These are phyloP conservation scores for Heterobasidion occidentale DNA, from an alignment of 1,284 basidiomycete species.

Conservation along the genomic window DNA sequence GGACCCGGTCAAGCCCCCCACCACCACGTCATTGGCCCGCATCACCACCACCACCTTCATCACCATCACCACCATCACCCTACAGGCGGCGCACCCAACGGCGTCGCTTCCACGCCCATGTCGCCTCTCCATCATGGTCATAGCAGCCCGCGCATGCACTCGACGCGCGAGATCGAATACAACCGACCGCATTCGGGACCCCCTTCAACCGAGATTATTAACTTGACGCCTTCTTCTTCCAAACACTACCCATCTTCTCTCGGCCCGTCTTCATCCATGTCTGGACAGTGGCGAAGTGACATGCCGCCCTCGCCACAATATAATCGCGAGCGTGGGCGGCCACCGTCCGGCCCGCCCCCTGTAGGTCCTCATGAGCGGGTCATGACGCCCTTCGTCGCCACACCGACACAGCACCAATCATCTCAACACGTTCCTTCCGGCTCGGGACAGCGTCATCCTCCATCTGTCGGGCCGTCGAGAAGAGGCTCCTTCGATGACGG, in stretches of 20 bases:
- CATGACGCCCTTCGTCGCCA: slow-evolving; percentile 41
- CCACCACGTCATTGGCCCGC: slow-evolving; percentile 36
- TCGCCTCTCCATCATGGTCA: slow-evolving; percentile 9
- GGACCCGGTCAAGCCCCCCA: slow-evolving; percentile 23
- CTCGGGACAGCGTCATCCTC: slow-evolving; percentile 17
- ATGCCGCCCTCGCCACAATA: slow-evolving; percentile 9
- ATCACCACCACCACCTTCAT: slow-evolving; percentile 30
- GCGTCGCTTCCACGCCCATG: slow-evolving; percentile 14
- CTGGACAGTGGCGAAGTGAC: slow-evolving; percentile 9
- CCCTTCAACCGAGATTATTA: slow-evolving; percentile 42
- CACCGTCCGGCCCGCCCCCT: slow-evolving; percentile 24
- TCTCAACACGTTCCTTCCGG: slow-evolving; percentile 11
- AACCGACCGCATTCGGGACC: slow-evolving; percentile 22
- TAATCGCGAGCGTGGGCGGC: slow-evolving; percentile 10
- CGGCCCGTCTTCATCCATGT: neutral
- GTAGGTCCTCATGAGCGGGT: slow-evolving; percentile 26
- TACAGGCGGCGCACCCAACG: slow-evolving; percentile 5
- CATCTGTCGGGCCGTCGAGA: slow-evolving; percentile 18
- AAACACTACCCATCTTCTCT: slow-evolving; percentile 1
- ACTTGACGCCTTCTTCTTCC: slow-evolving; percentile 27
- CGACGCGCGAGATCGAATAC: slow-evolving; percentile 19
- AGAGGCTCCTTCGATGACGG: slow-evolving; percentile 21
- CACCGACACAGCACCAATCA: slow-evolving; percentile 27
- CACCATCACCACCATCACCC: slow-evolving; percentile 12
- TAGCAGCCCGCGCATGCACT: slow-evolving; percentile 10